These are phyloP conservation scores for Verticillium albo-atrum DNA, from an alignment of 2,329 filamentous ascomycete species.

Conservation along the genomic window DNA sequence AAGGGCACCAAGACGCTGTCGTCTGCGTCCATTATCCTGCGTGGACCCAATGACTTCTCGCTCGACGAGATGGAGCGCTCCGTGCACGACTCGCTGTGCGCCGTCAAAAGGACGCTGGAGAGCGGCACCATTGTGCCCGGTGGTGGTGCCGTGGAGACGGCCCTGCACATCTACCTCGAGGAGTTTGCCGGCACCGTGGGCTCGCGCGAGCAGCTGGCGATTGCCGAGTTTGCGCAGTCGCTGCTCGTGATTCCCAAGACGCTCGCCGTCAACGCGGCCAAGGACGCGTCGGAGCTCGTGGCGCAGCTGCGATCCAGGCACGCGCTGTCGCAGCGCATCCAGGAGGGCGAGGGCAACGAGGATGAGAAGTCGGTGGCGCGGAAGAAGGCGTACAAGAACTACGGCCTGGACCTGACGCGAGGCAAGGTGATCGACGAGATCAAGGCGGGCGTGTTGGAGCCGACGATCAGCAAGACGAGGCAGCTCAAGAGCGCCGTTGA, in stretches of 20 bases:
- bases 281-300: constrained; percentile 91
- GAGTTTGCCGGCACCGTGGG: constrained; percentile 97
- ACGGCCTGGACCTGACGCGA: constrained; percentile 84
- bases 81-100: constrained; percentile 92
- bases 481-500: constrained; percentile 98
- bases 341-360: constrained; percentile 77
- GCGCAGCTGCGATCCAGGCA: constrained; percentile 93
- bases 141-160: constrained; percentile 96
- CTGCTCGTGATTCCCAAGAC: constrained; percentile 95
- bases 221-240: constrained; percentile 93
- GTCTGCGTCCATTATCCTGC: constrained; percentile 92
- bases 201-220: constrained; percentile 94
- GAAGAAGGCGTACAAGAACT: constrained; percentile 98
- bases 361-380: constrained; percentile 86
- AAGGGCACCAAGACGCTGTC: constrained; percentile 94
- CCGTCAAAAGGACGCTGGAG: constrained; percentile 95
- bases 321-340: constrained; percentile 86
- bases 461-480: constrained; percentile 96
- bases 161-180: constrained; percentile 97
- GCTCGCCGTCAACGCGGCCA: constrained; percentile 92
- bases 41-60: constrained; percentile 92
- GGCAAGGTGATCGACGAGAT: constrained; percentile 91
- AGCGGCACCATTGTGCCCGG: constrained; percentile 95
- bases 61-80: constrained; percentile 99
- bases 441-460: constrained; percentile 93